Evolutionary conservation across 2,329 filamentous ascomycete species (phyloP).

Genomic region (Aphanocladium album): DNA sequence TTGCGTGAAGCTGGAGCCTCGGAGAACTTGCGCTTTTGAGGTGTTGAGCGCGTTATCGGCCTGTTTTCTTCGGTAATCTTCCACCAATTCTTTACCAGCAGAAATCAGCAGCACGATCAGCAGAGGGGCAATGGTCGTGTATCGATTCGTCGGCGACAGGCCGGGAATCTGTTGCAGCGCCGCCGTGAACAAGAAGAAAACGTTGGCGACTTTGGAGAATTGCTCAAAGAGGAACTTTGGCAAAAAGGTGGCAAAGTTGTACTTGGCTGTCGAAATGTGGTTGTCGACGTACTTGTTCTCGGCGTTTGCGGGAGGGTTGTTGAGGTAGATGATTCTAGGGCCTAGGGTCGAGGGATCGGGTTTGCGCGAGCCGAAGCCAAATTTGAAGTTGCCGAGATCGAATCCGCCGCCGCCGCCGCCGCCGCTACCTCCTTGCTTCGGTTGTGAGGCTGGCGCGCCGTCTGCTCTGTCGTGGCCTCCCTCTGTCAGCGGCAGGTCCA

Average conservation of each 20-base stretch:
- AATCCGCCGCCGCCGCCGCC: slow-evolving; percentile 35
- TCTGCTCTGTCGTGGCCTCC: slow-evolving; percentile 40
- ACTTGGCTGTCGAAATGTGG: slow-evolving; percentile 95
- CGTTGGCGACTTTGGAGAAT: slow-evolving; percentile 97
- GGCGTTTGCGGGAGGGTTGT: slow-evolving; percentile 90
- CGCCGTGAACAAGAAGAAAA: slow-evolving; percentile 98
- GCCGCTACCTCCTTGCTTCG: slow-evolving; percentile 32
- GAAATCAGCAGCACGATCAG: slow-evolving; percentile 89
- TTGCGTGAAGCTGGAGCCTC: slow-evolving; percentile 78
- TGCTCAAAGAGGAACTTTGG: slow-evolving; percentile 98
- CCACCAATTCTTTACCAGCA: slow-evolving; percentile 87
- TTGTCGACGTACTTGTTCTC: slow-evolving; percentile 91
- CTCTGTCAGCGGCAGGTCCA: slow-evolving; percentile 94
- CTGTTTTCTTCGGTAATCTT: slow-evolving; percentile 84
- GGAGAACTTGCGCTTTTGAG: slow-evolving; percentile 76
- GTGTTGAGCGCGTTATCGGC: slow-evolving; percentile 85
- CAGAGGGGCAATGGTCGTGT: slow-evolving; percentile 94
- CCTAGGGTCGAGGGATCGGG: slow-evolving; percentile 86
- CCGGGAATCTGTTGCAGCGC: slow-evolving; percentile 90
- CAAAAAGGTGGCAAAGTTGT: slow-evolving; percentile 87
- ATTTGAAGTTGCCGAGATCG: slow-evolving; percentile 77
- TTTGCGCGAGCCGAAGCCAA: slow-evolving; percentile 80
- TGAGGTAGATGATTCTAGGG: slow-evolving; percentile 88
- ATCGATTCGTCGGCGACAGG: slow-evolving; percentile 90
- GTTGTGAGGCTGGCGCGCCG: slow-evolving; percentile 25